Conservation (phyloP, 192 early-diverging fungal species). For the Backusella psychrophila region DNA sequence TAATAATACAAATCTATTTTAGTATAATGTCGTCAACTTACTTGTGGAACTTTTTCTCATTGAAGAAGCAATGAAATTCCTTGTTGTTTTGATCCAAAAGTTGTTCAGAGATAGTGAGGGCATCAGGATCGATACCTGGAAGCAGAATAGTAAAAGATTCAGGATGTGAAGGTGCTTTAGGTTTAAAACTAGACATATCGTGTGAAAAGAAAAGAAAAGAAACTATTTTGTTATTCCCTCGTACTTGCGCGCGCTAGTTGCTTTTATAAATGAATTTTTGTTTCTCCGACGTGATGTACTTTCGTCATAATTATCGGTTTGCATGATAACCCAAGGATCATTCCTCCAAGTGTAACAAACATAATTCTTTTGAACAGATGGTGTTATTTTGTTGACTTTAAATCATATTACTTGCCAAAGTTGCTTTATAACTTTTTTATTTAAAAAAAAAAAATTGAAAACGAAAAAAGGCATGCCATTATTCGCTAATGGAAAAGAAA, state of each 20-base stretch:
- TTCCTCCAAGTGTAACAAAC: neutral
- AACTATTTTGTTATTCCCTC: neutral
- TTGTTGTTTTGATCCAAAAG: constrained; percentile 47
- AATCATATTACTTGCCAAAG: neutral
- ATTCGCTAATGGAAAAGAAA: neutral
- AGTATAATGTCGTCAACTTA: neutral
- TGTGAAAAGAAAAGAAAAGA: neutral
- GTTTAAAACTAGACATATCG: constrained; percentile 9
- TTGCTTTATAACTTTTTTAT: neutral
- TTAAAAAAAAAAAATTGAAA: neutral
- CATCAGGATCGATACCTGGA: constrained; percentile 45
- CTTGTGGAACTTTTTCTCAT: constrained; percentile 54
- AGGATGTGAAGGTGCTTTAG: neutral
- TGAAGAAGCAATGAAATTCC: constrained; percentile 56
- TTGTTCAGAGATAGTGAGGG: constrained; percentile 37
- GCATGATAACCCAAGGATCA: neutral
- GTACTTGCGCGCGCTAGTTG: neutral
- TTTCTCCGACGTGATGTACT: neutral
- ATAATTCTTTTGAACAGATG: neutral
- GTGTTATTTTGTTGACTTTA: neutral
- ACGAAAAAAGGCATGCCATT: neutral
- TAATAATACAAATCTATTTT: neutral
- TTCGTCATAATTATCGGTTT: neutral
- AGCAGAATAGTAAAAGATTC: constrained; percentile 11
- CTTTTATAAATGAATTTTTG: neutral